Conservation (phyloP, 2,329 filamentous ascomycete species). For the Chrysoporthe puriensis region DNA sequence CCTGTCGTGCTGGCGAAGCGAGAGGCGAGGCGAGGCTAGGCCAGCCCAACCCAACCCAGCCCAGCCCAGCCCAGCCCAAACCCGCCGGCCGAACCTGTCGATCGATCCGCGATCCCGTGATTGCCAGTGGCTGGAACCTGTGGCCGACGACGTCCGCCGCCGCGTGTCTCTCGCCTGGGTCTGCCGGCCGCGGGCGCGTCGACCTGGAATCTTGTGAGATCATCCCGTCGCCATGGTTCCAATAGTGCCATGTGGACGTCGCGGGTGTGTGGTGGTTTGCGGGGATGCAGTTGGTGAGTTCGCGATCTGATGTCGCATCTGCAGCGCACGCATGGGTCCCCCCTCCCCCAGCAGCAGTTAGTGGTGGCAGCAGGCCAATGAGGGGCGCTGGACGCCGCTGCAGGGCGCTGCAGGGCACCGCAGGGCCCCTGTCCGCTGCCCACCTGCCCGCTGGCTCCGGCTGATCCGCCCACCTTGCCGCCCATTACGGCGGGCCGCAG, state of each 20-base stretch:
- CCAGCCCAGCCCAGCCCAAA: neutral
- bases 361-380: neutral
- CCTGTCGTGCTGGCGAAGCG: too few species aligned
- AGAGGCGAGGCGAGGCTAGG: too few species aligned
- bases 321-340: neutral
- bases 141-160: too few species aligned
- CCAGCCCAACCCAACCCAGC: too few species aligned
- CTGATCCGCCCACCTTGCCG: neutral
- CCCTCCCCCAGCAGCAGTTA: neutral
- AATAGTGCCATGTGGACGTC: neutral
- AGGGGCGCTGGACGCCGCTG: too few species aligned
- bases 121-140: neutral
- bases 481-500: neutral
- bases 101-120: conserved; percentile 14
- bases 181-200: neutral
- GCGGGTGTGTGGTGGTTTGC: neutral
- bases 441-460: neutral
- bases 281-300: conserved; percentile 9
- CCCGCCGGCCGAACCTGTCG: neutral
- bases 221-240: neutral
- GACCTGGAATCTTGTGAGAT: neutral
- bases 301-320: conserved; percentile 8
- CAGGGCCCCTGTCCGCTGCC: neutral
- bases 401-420: too few species aligned
- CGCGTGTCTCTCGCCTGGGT: neutral